Conservation (phyloP, 768 basidiomycete species). For the Leccinum truebloodii region DNA sequence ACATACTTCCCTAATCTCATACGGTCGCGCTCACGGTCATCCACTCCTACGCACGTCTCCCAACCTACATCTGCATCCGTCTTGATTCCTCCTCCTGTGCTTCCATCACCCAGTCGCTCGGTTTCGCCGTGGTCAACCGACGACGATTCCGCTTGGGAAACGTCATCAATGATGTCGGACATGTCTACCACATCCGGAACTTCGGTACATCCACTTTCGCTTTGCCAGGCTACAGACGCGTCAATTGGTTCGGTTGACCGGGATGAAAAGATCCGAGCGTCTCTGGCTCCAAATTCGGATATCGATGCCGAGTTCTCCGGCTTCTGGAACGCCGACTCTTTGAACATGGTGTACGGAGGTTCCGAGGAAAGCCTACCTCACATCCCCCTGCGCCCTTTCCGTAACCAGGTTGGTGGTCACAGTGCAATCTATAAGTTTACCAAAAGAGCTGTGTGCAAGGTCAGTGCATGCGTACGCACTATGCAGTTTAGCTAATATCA, state of each 20-base stretch:
- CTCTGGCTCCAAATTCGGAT: slow-evolving; percentile 17
- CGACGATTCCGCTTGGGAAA: slow-evolving; percentile 77
- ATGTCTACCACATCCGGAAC: slow-evolving; percentile 57
- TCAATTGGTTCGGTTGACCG: slow-evolving; percentile 20
- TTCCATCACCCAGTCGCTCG: slow-evolving; percentile 21
- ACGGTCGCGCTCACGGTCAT: slow-evolving; percentile 35
- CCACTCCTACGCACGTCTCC: slow-evolving; percentile 40
- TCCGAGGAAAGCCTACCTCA: slow-evolving; percentile 71
- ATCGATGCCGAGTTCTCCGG: slow-evolving; percentile 11
- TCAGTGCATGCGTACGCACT: slow-evolving; percentile 38
- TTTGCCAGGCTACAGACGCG: slow-evolving; percentile 28
- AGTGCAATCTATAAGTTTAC: slow-evolving; percentile 98
- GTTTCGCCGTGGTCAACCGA: slow-evolving; percentile 73
- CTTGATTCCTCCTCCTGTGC: slow-evolving; percentile 16
- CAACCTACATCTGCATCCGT: slow-evolving; percentile 24
- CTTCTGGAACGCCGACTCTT: slow-evolving; percentile 35
- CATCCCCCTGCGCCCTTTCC: slow-evolving; percentile 92
- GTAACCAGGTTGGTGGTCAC: slow-evolving; percentile 98
- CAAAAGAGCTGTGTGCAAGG: slow-evolving; percentile 97
- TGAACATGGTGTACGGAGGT: slow-evolving; percentile 44
- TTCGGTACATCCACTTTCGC: slow-evolving; percentile 31
- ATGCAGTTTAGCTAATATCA: slow-evolving; percentile 14
- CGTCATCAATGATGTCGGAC: slow-evolving; percentile 62
- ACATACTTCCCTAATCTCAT: slow-evolving; percentile 8
- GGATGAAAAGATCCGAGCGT: slow-evolving; percentile 12